Evolutionary conservation across 805 yeast genomes (phyloP).

Genomic region (Suhomyces sp.): DNA sequence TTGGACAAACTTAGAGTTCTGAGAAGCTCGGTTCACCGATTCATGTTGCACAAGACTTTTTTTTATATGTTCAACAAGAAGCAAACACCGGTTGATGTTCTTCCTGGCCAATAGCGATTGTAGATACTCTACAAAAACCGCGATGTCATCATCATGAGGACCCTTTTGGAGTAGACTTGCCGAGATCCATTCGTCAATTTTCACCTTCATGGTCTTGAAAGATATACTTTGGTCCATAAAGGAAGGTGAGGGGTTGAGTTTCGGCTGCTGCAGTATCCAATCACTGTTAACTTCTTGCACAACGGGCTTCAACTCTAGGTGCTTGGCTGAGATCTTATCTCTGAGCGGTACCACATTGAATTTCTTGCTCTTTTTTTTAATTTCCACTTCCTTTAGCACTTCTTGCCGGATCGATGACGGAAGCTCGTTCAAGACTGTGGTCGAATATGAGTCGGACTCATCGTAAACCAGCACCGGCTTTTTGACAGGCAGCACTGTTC

Average conservation of each 20-base stretch:
- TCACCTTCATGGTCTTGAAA: constrained; percentile 8
- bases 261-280: constrained; percentile 23
- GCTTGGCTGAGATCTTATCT: constrained; percentile 21
- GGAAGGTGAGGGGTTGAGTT: constrained; percentile 6
- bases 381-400: constrained; percentile 34
- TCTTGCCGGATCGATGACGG: constrained; percentile 38
- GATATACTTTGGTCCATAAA: constrained; percentile 6
- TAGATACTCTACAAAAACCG: constrained; percentile 18
- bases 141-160: constrained; percentile 34
- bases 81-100: constrained; percentile 16
- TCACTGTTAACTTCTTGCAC: constrained; percentile 14
- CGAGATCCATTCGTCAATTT: constrained; percentile 26
- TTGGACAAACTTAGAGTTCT: neutral
- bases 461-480: constrained; percentile 12
- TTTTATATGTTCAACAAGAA: constrained; percentile 13
- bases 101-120: constrained; percentile 14
- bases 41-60: constrained; percentile 7
- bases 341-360: constrained; percentile 25
- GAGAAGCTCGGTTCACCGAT: constrained; percentile 3
- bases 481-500: constrained; percentile 15
- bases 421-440: constrained; percentile 34
- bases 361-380: constrained; percentile 24
- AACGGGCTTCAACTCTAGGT: constrained; percentile 9
- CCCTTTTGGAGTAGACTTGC: constrained; percentile 29
- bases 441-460: constrained; percentile 32